These are phyloP conservation scores for Monosporascus sp. DNA, from an alignment of 2,329 filamentous ascomycete species.

Conservation along the genomic window DNA sequence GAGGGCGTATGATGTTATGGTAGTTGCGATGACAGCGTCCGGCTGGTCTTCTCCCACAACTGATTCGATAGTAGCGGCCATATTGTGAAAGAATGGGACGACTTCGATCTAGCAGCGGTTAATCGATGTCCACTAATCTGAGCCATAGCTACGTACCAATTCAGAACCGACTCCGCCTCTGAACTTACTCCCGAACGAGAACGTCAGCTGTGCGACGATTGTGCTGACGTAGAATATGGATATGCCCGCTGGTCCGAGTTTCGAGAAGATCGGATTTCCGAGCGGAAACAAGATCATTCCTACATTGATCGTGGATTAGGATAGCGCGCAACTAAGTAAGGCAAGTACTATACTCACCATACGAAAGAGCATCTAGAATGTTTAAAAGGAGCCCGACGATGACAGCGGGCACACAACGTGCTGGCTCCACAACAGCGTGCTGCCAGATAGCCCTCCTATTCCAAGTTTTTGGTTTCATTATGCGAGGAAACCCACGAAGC, in stretches of 20 bases:
- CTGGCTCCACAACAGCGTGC: slow-evolving; percentile 59
- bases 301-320: slow-evolving; percentile 23
- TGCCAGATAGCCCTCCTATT: slow-evolving; percentile 60
- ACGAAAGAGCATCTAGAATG: slow-evolving; percentile 89
- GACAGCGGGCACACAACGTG: slow-evolving; percentile 75
- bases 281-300: slow-evolving; percentile 94
- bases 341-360: slow-evolving; percentile 50
- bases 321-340: background rate
- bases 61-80: slow-evolving; percentile 82
- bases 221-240: slow-evolving; percentile 99
- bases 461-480: slow-evolving; percentile 66
- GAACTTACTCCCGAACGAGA: slow-evolving; percentile 83
- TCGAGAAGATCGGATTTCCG: slow-evolving; percentile 77
- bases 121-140: slow-evolving; percentile 3
- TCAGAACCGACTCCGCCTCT: slow-evolving; percentile 89
- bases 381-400: slow-evolving; percentile 86
- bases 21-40: slow-evolving; percentile 86
- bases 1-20: slow-evolving; percentile 83
- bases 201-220: slow-evolving; percentile 87
- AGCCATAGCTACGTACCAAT: slow-evolving; percentile 52
- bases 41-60: slow-evolving; percentile 74
- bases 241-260: slow-evolving; percentile 86
- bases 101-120: slow-evolving; percentile 71
- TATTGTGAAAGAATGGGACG: slow-evolving; percentile 97
- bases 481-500: slow-evolving; percentile 17